These are phyloP conservation scores for Skeletonema costatum DNA, from an alignment of 108 stramenopile species.

Conservation along the genomic window DNA sequence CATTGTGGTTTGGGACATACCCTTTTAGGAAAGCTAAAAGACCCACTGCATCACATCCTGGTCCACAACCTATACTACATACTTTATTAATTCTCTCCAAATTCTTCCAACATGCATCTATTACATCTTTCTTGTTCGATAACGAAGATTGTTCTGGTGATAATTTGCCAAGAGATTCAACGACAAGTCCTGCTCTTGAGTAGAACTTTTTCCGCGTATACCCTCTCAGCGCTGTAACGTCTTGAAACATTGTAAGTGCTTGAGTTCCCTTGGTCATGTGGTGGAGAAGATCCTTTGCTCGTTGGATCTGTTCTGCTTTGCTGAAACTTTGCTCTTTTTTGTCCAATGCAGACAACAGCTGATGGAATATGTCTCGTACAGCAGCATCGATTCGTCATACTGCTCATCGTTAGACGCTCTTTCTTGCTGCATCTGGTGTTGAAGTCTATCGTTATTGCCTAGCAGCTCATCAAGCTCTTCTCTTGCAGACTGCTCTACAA, in stretches of 20 bases:
- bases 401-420: neutral
- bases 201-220: conserved; percentile 77
- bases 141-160: conserved; percentile 2
- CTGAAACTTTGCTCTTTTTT: conserved; percentile 11
- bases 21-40: conserved; percentile 43
- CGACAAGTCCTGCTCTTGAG: conserved; percentile 63
- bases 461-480: conserved; percentile 45
- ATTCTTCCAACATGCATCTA: conserved; percentile 38
- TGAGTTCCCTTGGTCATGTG: conserved; percentile 87
- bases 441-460: neutral
- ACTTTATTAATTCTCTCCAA: conserved; percentile 31
- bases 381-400: conserved; percentile 5
- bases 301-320: conserved; percentile 41
- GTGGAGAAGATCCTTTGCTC: conserved; percentile 51
- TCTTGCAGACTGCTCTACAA: conserved; percentile 44
- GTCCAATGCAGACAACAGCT: conserved; percentile 15
- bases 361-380: conserved; percentile 19
- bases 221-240: conserved; percentile 65
- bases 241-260: conserved; percentile 59
- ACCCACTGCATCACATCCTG: conserved; percentile 76
- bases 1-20: conserved; percentile 1
- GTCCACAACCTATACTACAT: conserved; percentile 77
- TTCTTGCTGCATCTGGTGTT: neutral
- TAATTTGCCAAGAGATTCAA: conserved; percentile 53
- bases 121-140: conserved; percentile 15